phyloP scores from a whole-genome alignment of 2,329 filamentous ascomycete species.

The Didymosphaeria variabile region DNA sequence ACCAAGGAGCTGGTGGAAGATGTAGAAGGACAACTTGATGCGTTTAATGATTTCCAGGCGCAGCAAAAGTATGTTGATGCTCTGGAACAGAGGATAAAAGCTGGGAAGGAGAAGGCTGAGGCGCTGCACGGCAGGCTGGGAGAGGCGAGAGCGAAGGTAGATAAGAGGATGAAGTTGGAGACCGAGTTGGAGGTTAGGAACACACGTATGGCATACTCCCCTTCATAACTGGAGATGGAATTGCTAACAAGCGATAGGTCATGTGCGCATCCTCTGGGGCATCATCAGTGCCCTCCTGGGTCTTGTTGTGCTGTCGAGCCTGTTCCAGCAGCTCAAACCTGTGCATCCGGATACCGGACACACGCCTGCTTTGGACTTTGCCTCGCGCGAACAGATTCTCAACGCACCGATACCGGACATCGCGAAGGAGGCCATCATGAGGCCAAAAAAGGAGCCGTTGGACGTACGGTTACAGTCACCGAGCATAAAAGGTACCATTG shows the following conservation, averaged over 20 bases:
- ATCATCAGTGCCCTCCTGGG: conserved; percentile 58
- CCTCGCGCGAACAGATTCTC: conserved; percentile 30
- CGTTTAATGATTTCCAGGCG: conserved; percentile 68
- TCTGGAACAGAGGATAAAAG: conserved; percentile 69
- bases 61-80: conserved; percentile 71
- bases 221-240: conserved; percentile 13
- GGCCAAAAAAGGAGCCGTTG: conserved; percentile 19
- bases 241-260: conserved; percentile 44
- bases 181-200: conserved; percentile 72
- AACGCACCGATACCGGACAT: conserved; percentile 43
- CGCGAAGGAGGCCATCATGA: conserved; percentile 45
- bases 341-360: conserved; percentile 19
- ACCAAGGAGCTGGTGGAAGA: conserved; percentile 68
- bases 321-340: conserved; percentile 45
- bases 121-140: conserved; percentile 71
- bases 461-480: conserved; percentile 17
- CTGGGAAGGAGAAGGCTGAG: conserved; percentile 67
- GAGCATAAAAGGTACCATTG: conserved; percentile 8
- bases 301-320: conserved; percentile 58
- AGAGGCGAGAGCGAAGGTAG: conserved; percentile 69
- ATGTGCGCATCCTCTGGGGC: conserved; percentile 71
- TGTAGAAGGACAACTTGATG: conserved; percentile 67
- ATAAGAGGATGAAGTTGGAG: conserved; percentile 73
- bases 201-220: conserved; percentile 44
- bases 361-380: conserved; percentile 26